phyloP scores from a whole-genome alignment of 2,329 filamentous ascomycete species.

The Exophiala aquamarina region DNA sequence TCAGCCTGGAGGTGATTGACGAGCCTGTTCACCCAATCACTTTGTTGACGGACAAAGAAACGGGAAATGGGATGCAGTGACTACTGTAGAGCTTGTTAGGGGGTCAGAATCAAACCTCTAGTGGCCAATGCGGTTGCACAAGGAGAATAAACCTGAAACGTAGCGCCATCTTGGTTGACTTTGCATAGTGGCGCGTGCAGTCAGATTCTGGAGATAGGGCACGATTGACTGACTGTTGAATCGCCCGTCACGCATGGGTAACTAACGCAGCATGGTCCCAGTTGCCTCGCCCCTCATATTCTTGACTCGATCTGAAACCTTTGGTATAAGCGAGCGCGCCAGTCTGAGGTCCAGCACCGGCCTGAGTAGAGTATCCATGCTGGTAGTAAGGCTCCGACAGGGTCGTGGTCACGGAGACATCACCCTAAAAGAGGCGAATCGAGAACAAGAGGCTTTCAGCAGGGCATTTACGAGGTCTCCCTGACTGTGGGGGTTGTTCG shows the following conservation, averaged over 20 bases:
- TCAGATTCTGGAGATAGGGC: slow-evolving; percentile 14
- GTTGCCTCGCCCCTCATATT: no score
- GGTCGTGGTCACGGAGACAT: background rate
- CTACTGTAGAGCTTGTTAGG: background rate
- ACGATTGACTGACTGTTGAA: no score
- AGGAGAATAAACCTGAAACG: slow-evolving; percentile 24
- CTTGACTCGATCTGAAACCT: background rate
- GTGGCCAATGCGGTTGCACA: slow-evolving; percentile 19
- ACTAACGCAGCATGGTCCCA: no score
- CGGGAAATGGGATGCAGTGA: slow-evolving; percentile 6
- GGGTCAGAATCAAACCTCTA: background rate
- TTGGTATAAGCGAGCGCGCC: slow-evolving; percentile 15
- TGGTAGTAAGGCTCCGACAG: background rate
- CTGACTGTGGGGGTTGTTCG: no score
- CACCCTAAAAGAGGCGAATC: no score
- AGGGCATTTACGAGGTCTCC: no score
- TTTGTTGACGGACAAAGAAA: slow-evolving; percentile 16
- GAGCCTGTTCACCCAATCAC: slow-evolving; percentile 15
- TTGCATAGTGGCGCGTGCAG: slow-evolving; percentile 20
- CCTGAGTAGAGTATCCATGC: background rate
- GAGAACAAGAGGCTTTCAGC: no score
- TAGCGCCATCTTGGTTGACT: slow-evolving; percentile 19
- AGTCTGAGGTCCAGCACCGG: slow-evolving; percentile 10
- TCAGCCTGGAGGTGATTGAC: slow-evolving; percentile 3
- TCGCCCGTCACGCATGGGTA: no score